Conservation (phyloP, 495 filamentous ascomycete genomes). For the Aspergillus conjunctus region DNA sequence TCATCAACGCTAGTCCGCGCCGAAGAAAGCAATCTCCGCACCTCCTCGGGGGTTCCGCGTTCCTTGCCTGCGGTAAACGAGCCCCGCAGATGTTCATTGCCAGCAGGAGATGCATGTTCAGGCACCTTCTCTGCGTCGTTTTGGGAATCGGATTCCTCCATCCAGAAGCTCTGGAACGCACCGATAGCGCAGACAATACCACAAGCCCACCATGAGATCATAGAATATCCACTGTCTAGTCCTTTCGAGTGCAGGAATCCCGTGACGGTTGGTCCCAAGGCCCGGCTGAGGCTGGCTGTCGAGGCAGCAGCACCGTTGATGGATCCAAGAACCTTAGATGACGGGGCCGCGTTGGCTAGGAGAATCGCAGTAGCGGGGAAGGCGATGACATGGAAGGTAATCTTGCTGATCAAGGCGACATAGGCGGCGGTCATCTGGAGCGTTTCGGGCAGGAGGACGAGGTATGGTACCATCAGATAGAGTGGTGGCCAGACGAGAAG, state of each 20-base stretch:
- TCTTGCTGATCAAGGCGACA: conserved; percentile 79
- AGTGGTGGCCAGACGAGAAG: conserved; percentile 83
- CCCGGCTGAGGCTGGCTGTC: conserved; percentile 81
- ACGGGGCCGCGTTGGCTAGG: conserved; percentile 80
- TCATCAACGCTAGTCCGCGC: conserved; percentile 47
- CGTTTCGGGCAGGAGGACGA: conserved; percentile 73
- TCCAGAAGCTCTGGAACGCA: conserved; percentile 59
- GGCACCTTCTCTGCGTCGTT: conserved; percentile 35
- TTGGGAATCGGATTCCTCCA: conserved; percentile 47
- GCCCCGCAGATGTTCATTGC: conserved; percentile 23
- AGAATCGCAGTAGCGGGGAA: conserved; percentile 87
- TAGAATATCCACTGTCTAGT: conserved; percentile 75
- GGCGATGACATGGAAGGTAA: conserved; percentile 79
- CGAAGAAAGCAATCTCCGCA: conserved; percentile 44
- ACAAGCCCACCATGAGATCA: conserved; percentile 90
- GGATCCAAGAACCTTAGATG: conserved; percentile 75
- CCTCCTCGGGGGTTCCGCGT: conserved; percentile 36
- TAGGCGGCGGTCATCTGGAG: conserved; percentile 75
- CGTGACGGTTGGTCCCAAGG: conserved; percentile 85
- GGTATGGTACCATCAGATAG: conserved; percentile 85
- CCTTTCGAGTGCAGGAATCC: conserved; percentile 83
- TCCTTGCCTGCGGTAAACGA: conserved; percentile 28
- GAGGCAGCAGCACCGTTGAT: conserved; percentile 94
- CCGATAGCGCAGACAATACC: conserved; percentile 74
- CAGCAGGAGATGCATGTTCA: conserved; percentile 14